Evolutionary conservation across 805 yeast species (phyloP).

Genomic region (Yamadazyma kitorensis): DNA sequence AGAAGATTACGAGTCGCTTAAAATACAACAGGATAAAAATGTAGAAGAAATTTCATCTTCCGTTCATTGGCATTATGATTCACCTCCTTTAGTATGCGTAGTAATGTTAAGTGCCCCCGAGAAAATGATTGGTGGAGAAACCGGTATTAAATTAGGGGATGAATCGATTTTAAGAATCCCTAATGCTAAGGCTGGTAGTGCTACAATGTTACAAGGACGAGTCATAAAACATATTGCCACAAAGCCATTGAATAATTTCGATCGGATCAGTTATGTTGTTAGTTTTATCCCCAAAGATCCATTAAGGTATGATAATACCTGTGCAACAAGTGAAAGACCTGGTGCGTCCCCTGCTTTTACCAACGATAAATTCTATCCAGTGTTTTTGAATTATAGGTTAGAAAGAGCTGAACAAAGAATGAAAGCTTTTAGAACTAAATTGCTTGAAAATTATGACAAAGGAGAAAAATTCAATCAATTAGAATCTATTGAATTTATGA

Average conservation of each 20-base stretch:
- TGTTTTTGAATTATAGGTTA: slow-evolving; percentile 26
- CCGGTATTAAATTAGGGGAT: slow-evolving; percentile 14
- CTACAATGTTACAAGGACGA: slow-evolving; percentile 20
- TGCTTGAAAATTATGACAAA: slow-evolving; percentile 6
- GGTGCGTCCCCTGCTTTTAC: slow-evolving; percentile 25
- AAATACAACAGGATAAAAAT: slow-evolving; percentile 9
- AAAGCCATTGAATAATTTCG: slow-evolving; percentile 25
- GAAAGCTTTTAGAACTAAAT: slow-evolving; percentile 9
- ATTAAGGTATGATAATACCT: slow-evolving; percentile 31
- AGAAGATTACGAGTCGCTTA: slow-evolving; percentile 8
- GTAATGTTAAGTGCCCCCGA: slow-evolving; percentile 12
- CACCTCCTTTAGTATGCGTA: slow-evolving; percentile 12
- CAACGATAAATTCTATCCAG: slow-evolving; percentile 26
- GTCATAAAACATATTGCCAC: slow-evolving; percentile 22
- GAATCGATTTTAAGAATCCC: slow-evolving; percentile 14
- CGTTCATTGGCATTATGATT: slow-evolving; percentile 15
- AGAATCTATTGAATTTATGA: slow-evolving; percentile 27
- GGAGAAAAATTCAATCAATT: slow-evolving; percentile 31
- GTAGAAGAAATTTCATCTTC: slow-evolving; percentile 7
- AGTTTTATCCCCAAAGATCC: slow-evolving; percentile 41
- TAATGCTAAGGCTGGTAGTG: slow-evolving; percentile 17
- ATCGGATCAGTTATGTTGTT: slow-evolving; percentile 42
- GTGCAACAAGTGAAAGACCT: slow-evolving; percentile 40
- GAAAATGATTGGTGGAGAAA: slow-evolving; percentile 14
- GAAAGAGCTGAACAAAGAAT: slow-evolving; percentile 22